Base-by-base conservation (phyloP, 352 stramenopile species). In the Globisporangium canariense region DNA sequence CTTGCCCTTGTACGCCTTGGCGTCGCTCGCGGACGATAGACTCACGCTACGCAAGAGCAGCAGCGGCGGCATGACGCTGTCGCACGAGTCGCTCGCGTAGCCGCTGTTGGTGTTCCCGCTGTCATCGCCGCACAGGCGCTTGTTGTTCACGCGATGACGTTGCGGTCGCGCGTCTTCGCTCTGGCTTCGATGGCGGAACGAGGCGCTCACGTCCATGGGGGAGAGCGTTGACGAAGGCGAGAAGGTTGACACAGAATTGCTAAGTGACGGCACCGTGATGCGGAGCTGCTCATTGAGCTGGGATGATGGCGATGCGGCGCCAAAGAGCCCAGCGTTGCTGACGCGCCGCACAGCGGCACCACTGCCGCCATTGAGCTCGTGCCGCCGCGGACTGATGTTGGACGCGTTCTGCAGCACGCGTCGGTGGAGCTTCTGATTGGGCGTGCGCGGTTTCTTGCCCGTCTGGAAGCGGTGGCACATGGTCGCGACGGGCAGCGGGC, bases 381-480 rank as follows among this genome's bases (percentile, higher is more conserved):
- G 79, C 45, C 72, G 67, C 30, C 84, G 79, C 8, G 84, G 84
- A 58, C 84, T 93, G 53, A 93, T 93, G 58, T 88, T 90, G 52
- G 65, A 72, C 9, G 69, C 75, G 34, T 78, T 76, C 25, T 76
- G 68, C 20, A 82, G 70, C 34, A 87, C 58, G 61, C 82, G 79
- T 36, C 76, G 64, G 49, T 87, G 82, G 25, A 83, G 67, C 57
- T 84, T 85, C 60, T 91, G 78, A 30, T 66, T 91, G 1, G 84
- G 84, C 25, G 84, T 93, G 32, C 71, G 76, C 22, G 82, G 84
- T 56, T 90, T 90, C 28, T 73, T 58, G 13, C 73, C 69, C 11
- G 57, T 47, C 10, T 74, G 53, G 1, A 81, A 57, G 16, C 74
- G 76, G 57, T 81, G 77, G 36, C 60, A 65, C 10, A 54, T 56